Base-by-base conservation (phyloP, 2,329 filamentous ascomycete genomes). In the Dryadomyces quercivorus region DNA sequence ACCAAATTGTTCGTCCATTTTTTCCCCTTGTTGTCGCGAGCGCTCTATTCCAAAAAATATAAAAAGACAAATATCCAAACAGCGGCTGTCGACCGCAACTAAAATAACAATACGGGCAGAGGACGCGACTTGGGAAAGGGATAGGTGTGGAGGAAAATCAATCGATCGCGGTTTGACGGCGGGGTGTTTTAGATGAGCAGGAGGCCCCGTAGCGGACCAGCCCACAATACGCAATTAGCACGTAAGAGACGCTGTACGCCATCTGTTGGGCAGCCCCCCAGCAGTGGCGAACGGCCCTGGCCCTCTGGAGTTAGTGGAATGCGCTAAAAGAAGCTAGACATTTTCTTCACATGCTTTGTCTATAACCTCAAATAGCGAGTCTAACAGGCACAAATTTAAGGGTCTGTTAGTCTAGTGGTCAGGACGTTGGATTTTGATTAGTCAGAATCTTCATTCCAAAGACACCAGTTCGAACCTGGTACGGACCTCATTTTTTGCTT, bases 1-100 rank as follows among this genome's bases (percentile, higher is more conserved):
- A 56, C 75, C 73, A 60, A 81, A 82, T 62, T 82, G 78, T 59
- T 82, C 78, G 21, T 81, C 78, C 78, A 81, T 81, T 58, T n/a
- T n/a, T 55, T 40, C 10, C 4, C 4, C 10, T 13, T 3, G 36
- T 40, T 40, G 36, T 31, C 26, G 26, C 26, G 8, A 31, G 26
- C 26, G 26, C 26, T 31, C 26, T 40, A 15, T 15, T 40, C 36
- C 10, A 40, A 40, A 40, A 15, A 36, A 43, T 43, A 43, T 13
- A 43, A 43, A 44, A 44, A 20, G 42, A 9, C 42, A 20, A 20
- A 10, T 18, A 44, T 9, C 13, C 12, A 44, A 44, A 18, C 7
- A 3, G n/a, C 42, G 16, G 42, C 18, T 16, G 42, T 44, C n/a
- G 36, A 16, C 10, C 10, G 36, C 15, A 40, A 16, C 5, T 16